Percentiles rank a stretch among this genome's conserved stretches.
These are phyloP conservation scores for Ananas comosus DNA, from an alignment of 176 grass and related monocot species.

Conservation along the genomic window DNA sequence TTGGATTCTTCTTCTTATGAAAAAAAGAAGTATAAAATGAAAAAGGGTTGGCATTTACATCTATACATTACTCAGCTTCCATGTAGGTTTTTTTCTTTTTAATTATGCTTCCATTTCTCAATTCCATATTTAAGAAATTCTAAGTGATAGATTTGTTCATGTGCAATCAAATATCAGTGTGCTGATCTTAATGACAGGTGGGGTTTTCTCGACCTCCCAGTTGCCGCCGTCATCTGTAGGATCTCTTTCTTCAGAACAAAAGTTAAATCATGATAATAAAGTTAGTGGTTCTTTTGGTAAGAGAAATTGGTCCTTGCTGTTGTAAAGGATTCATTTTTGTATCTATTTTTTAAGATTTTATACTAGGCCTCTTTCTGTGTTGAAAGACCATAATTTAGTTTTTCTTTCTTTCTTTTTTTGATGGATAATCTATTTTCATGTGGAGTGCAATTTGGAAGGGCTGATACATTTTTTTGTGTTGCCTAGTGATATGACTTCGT, in stretches of 20 bases:
- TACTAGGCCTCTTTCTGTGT: too few species aligned
- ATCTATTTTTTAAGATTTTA: neutral
- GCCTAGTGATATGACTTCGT: too few species aligned
- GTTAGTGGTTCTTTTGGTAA: neutral
- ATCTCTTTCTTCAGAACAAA: neutral
- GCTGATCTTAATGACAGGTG: neutral
- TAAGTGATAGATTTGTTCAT: neutral
- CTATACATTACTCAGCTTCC: conserved; percentile 68
- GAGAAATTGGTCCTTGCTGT: neutral
- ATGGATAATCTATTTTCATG: too few species aligned
- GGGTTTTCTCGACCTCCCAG: neutral
- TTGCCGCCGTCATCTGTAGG: neutral
- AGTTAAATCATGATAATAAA: neutral
- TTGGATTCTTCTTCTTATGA: conserved; percentile 26
- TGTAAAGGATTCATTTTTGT: neutral
- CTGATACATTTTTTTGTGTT: too few species aligned
- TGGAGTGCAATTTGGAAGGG: too few species aligned
- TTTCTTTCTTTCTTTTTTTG: too few species aligned
- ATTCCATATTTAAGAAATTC: neutral
- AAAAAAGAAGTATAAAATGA: conserved; percentile 38
- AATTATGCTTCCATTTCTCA: neutral
- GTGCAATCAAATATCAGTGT: neutral
- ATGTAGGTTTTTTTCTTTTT: conserved; percentile 24
- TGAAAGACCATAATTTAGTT: too few species aligned
- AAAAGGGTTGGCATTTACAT: conserved; percentile 44